These are phyloP conservation scores for Phragmites australis DNA, from an alignment of 176 grass and related monocot genomes.

Conservation along the genomic window DNA sequence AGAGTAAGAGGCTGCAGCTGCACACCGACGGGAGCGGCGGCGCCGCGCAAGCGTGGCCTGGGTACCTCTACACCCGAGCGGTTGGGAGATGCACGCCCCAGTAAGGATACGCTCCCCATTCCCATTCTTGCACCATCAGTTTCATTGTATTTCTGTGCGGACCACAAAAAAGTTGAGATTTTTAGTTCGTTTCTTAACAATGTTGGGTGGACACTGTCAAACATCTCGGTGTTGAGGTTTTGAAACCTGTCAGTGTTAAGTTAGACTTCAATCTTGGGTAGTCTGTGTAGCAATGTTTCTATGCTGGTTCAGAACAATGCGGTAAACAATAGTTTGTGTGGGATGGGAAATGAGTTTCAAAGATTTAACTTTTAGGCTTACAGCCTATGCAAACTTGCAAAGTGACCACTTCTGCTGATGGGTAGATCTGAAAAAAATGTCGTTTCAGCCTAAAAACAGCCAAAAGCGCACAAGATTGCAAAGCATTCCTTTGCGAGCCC, in stretches of 20 bases:
- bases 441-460: slow-evolving; percentile 12
- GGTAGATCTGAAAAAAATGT: slow-evolving; percentile 39
- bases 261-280: neutral
- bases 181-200: neutral
- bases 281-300: too few species aligned
- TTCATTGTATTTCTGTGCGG: neutral
- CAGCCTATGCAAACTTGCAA: neutral
- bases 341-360: neutral
- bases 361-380: neutral
- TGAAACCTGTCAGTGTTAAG: slow-evolving; percentile 29
- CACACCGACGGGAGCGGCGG: slow-evolving; percentile 28
- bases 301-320: too few species aligned
- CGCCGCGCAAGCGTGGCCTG: slow-evolving; percentile 54
- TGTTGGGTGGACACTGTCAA: neutral
- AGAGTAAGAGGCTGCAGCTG: slow-evolving; percentile 34
- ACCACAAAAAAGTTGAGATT: neutral
- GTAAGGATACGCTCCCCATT: slow-evolving; percentile 40
- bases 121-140: slow-evolving; percentile 17
- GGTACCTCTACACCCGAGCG: slow-evolving; percentile 84
- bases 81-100: slow-evolving; percentile 85
- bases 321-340: too few species aligned
- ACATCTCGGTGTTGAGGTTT: neutral
- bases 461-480: neutral
- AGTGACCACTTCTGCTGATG: neutral
- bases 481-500: slow-evolving; percentile 18